Conservation (phyloP, 1,139 yeast genomes). For the Yamadazyma kanchanaburiensis region DNA sequence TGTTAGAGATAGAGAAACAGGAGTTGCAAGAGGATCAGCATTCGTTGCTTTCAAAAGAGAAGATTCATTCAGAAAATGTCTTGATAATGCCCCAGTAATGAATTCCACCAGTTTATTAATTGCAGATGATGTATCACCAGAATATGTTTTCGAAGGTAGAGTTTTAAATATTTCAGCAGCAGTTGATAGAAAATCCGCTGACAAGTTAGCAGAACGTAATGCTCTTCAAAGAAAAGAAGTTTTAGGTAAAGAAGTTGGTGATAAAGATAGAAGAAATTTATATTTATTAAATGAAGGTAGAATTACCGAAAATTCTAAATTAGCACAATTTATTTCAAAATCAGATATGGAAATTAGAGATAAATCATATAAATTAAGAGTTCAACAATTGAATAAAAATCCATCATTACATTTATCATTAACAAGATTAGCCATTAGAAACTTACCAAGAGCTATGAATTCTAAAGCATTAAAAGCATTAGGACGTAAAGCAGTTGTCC, state of each 20-base stretch:
- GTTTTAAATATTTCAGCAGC: constrained; percentile 80
- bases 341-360: constrained; percentile 87
- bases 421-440: constrained; percentile 92
- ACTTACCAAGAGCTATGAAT: constrained; percentile 88
- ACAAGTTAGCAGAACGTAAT: constrained; percentile 67
- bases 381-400: constrained; percentile 84
- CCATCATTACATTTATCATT: constrained; percentile 87
- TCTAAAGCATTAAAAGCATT: constrained; percentile 85
- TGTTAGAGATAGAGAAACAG: constrained; percentile 81
- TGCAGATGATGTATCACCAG: constrained; percentile 87
- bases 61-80: constrained; percentile 64
- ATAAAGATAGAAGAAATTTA: constrained; percentile 79
- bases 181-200: constrained; percentile 86
- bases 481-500: constrained; percentile 92
- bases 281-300: constrained; percentile 93
- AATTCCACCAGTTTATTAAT: constrained; percentile 76
- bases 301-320: constrained; percentile 73
- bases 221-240: constrained; percentile 69
- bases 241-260: constrained; percentile 77
- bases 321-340: constrained; percentile 65
- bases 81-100: constrained; percentile 75
- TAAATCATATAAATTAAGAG: constrained; percentile 80
- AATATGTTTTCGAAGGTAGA: constrained; percentile 90
- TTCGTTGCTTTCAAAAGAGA: constrained; percentile 79
- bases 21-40: constrained; percentile 90